Base-by-base conservation (phyloP, 2,329 filamentous ascomycete genomes). In the Exophiala alcalophila region DNA sequence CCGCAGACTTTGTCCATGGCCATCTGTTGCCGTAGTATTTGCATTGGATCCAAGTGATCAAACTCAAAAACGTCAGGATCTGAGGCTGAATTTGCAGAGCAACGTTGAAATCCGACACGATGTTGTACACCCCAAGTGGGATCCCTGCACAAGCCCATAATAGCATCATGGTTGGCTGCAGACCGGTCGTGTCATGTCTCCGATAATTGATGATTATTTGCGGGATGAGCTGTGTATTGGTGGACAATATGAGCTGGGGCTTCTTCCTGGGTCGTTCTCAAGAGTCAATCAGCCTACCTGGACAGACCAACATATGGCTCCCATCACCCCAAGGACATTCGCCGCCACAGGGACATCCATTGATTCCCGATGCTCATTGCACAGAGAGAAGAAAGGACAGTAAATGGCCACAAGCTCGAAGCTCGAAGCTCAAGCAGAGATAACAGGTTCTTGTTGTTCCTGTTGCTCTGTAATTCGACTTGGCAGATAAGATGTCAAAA, bases 91-190 rank as follows among this genome's bases (percentile, higher is more conserved):
- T 65, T 24, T 67, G 63, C 1, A 78, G 57, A 2, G 75, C 73
- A 27, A 77, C 57, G 47, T 75, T 77, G 62, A 76, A 74, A 11
- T 69, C 56, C 38, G 70, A 66, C 1, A 73, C 71, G 24, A 78
- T 76, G 50, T 77, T 78, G 59, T 78, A 78, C 9, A 77, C 73
- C 2, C 82, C 83, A 0, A 86, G 66, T 0, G 81, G 81, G 0
- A 85, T 76, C 0, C 82, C 82, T 1, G 82, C 82, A 65, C 72
- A 77, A 0, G 80, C 78, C 74, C 82, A 86, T 2, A 84, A 69
- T 59, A 86, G 74, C 81, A 86, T 85, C 81, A 86, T 84, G 0
- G 78, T 77, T 0, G 77, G 73, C 35, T 84, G 81, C 0, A 86
- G 68, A 0, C 81, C 82, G 1, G 69, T 74, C 1, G 81, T 80